phyloP scores from a whole-genome alignment of 305 asterid genomes.

The Fraxinus platypoda region DNA sequence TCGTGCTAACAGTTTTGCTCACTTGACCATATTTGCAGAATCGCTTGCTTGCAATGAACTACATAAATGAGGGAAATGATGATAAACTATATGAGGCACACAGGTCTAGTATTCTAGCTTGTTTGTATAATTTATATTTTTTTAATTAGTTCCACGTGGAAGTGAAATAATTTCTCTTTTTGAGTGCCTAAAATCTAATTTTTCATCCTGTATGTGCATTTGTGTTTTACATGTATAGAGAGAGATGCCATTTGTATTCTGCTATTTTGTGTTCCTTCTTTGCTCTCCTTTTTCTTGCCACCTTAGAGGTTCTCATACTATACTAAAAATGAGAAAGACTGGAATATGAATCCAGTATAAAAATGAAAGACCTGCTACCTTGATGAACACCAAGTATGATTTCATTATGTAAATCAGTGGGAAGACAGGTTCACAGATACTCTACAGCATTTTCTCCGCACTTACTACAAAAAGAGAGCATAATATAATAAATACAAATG shows the following conservation, averaged over 20 bases:
- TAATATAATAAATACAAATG: neutral
- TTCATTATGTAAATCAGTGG: neutral
- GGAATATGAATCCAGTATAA: neutral
- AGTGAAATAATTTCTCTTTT: conserved; percentile 13
- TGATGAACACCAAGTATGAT: neutral
- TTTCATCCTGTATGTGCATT: neutral
- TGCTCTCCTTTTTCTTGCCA: neutral
- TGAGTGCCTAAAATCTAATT: neutral
- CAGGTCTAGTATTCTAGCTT: conserved; percentile 55
- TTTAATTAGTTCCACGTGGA: conserved; percentile 8
- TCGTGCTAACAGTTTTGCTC: neutral
- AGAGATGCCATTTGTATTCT: neutral
- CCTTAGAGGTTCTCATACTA: neutral
- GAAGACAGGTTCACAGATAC: neutral
- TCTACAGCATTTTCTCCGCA: neutral
- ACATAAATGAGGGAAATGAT: conserved; percentile 87
- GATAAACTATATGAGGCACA: conserved; percentile 84
- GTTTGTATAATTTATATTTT: conserved; percentile 9
- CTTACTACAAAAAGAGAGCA: neutral
- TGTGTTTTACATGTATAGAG: neutral
- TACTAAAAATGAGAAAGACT: neutral
- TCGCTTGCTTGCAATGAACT: conserved; percentile 98
- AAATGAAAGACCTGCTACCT: neutral
- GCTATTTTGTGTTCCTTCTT: neutral
- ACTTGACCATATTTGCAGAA: conserved; percentile 60